Evolutionary conservation across 2,329 filamentous ascomycete genomes (phyloP), one percentile per base, ranked within the genome.

Genomic region (Colletotrichum sp.): DNA sequence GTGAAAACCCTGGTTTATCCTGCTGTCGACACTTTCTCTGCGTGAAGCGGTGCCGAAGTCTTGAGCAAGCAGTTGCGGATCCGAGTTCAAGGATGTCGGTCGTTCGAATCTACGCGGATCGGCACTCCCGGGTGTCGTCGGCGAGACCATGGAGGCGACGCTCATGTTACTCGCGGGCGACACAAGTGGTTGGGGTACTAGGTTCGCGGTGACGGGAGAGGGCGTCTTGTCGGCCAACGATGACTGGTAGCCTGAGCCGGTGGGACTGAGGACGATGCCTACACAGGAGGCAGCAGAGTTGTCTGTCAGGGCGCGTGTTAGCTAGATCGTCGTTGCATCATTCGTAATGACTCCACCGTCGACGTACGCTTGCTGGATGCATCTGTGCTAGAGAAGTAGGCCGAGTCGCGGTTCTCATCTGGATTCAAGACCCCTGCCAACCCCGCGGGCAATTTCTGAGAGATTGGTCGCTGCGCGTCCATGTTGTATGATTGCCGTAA

Each of bases 21-120:
- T 91, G 83, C 94, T 95, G 83, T 96, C 94, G 6, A 96, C 93
- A 79, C 94, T 96, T 84, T 95, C 94, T 68, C 94, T 91, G 74
- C 94, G 90, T 64, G 93, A 92, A 65, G 93, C 89, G 3, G 85
- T 81, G 30, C 85, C 83, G 64, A 84, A 81, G 30, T 81, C 84
- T 74, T 84, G 75, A 6, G 81, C 81, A 56, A 82, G 79, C 28
- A 81, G 80, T 28, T 78, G 81, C 6, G 80, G 78, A 66, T 78
- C 77, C 25, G 81, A 82, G 61, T 87, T 84, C 74, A 84, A 82
- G 48, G 81, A 85, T 66, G 80, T 85, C 62, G 86, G 82, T 60
- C 85, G 82, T 72, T 87, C 86, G 77, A 87, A 87, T 65, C 89
- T 88, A 28, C 86, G 84, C 18, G 84, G 82, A 32, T 88, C 86